Evolutionary conservation across 306 rosid genomes (phyloP).

Genomic region (Quillaja saponaria): DNA sequence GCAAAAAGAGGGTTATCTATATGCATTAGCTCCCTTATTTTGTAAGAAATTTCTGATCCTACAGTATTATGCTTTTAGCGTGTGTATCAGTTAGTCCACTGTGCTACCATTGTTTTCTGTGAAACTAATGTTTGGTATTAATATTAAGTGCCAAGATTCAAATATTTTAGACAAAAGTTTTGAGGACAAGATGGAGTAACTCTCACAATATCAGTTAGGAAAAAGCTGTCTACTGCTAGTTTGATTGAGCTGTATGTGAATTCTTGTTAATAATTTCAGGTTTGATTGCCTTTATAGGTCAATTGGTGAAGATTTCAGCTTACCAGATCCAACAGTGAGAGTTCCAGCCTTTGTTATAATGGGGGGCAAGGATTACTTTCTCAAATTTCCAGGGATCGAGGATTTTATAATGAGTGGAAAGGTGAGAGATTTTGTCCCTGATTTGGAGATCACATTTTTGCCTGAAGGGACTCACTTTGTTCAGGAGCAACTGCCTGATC

Average conservation of each 20-base stretch:
- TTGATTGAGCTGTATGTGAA: background rate
- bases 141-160: too few relatives aligned
- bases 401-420: conserved; percentile 42
- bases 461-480: conserved; percentile 63
- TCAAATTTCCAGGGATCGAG: conserved; percentile 52
- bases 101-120: too few relatives aligned
- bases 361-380: conserved; percentile 48
- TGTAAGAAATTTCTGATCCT: background rate
- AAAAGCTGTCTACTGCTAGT: background rate
- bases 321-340: conserved; percentile 34
- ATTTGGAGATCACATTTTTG: conserved; percentile 42
- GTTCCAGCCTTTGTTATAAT: conserved; percentile 41
- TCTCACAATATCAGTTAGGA: too few relatives aligned
- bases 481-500: conserved; percentile 61
- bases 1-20: too few relatives aligned
- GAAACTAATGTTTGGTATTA: too few relatives aligned
- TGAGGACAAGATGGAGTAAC: too few relatives aligned
- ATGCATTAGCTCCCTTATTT: background rate
- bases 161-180: too few relatives aligned
- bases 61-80: background rate
- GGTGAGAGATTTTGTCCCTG: conserved; percentile 40
- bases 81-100: background rate
- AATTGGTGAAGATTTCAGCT: conserved; percentile 12
- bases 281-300: conserved; percentile 34
- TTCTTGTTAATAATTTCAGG: background rate